phyloP scores from a whole-genome alignment of 768 basidiomycete species.

The Scleroderma citrinum region DNA sequence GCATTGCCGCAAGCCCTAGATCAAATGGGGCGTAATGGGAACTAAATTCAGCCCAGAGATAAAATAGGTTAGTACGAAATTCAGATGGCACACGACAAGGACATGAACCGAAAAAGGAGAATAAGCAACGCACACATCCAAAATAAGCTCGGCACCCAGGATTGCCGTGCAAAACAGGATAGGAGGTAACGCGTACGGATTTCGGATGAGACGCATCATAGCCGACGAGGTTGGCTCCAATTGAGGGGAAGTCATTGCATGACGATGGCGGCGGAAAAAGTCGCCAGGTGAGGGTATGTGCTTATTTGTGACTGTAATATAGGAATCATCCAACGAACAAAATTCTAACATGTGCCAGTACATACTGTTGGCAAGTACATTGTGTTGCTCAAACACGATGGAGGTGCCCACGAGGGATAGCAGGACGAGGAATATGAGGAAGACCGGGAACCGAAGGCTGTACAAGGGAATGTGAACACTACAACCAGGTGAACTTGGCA shows the following conservation, averaged over 20 bases:
- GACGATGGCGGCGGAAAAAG: slow-evolving; percentile 33
- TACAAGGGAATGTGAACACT: background rate
- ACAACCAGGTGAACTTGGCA: background rate
- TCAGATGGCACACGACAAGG: slow-evolving; percentile 1
- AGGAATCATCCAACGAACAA: slow-evolving; percentile 1
- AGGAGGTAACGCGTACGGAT: slow-evolving; percentile 71
- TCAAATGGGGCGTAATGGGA: slow-evolving; percentile 69
- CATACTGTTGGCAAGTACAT: slow-evolving; percentile 59
- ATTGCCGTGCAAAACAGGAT: slow-evolving; percentile 52
- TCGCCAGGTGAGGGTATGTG: slow-evolving; percentile 50
- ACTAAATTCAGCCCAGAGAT: slow-evolving; percentile 14
- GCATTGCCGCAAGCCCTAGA: slow-evolving; percentile 72
- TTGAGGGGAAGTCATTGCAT: background rate
- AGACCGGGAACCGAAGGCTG: slow-evolving; percentile 64
- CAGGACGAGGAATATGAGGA: slow-evolving; percentile 51
- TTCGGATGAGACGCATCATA: slow-evolving; percentile 43
- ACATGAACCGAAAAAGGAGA: background rate
- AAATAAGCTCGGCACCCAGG: slow-evolving; percentile 43
- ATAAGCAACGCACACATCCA: slow-evolving; percentile 49
- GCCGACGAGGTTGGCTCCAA: slow-evolving; percentile 5
- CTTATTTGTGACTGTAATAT: slow-evolving; percentile 49
- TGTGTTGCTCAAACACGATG: slow-evolving; percentile 55
- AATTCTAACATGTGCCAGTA: slow-evolving; percentile 4
- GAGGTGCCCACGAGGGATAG: slow-evolving; percentile 54
- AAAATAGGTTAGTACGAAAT: background rate